Evolutionary conservation across 2,329 filamentous ascomycete genomes (phyloP).

Genomic region (Coleophoma crateriformis): DNA sequence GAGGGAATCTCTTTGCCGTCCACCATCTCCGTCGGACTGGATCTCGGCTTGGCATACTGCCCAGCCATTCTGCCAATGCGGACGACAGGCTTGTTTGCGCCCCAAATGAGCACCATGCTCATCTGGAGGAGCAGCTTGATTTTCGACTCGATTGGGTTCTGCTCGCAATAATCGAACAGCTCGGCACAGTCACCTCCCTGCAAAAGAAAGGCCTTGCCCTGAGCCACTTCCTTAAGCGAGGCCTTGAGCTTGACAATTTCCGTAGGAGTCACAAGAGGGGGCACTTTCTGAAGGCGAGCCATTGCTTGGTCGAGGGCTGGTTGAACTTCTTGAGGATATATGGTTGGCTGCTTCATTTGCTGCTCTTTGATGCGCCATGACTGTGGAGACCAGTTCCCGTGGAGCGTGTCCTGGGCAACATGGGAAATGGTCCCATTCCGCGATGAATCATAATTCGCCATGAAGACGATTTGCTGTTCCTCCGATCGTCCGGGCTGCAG

Average conservation of each 20-base stretch:
- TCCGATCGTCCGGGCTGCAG: too few species aligned
- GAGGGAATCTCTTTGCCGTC: conserved; percentile 78
- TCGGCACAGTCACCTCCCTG: conserved; percentile 98
- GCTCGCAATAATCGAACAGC: conserved; percentile 92
- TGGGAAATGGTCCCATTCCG: background rate
- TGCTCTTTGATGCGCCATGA: background rate
- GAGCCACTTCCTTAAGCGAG: conserved; percentile 77
- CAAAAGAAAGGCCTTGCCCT: conserved; percentile 86
- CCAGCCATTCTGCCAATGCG: conserved; percentile 94
- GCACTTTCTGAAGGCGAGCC: conserved; percentile 52
- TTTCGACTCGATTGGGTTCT: conserved; percentile 86
- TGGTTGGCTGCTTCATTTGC: background rate
- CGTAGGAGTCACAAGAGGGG: conserved; percentile 72
- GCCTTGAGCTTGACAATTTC: conserved; percentile 78
- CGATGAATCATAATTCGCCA: too few species aligned
- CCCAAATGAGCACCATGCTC: conserved; percentile 94
- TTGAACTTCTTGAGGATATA: background rate
- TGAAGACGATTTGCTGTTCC: too few species aligned
- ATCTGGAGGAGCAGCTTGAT: conserved; percentile 96
- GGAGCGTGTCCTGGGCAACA: background rate
- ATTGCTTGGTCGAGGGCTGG: background rate
- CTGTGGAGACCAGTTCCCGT: background rate
- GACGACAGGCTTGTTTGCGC: conserved; percentile 73
- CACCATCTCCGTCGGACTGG: conserved; percentile 77
- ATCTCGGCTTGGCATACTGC: conserved; percentile 94